Evolutionary conservation across 352 stramenopile species (phyloP).

Genomic region (Phytophthora nicotianae): DNA sequence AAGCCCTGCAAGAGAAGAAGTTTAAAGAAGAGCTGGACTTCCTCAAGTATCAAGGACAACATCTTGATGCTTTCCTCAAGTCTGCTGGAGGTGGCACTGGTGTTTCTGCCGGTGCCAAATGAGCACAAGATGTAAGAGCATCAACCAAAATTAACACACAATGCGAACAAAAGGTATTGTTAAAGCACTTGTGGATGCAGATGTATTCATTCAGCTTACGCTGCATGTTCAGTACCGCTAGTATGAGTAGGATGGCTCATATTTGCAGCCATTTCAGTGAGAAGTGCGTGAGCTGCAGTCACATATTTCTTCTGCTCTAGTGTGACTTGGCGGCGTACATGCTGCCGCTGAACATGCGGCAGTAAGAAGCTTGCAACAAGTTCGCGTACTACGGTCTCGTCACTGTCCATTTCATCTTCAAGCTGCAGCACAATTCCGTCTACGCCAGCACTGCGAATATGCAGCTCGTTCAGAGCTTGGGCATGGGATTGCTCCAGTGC

Average conservation of each 20-base stretch:
- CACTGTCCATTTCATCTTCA: constrained; percentile 50
- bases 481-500: constrained; percentile 53
- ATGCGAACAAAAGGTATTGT: constrained; percentile 9
- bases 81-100: constrained; percentile 63
- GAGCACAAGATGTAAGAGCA: constrained; percentile 5
- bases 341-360: constrained; percentile 72
- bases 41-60: constrained; percentile 95
- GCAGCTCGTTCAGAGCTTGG: constrained; percentile 56
- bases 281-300: constrained; percentile 59
- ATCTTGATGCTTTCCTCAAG: constrained; percentile 95
- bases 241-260: constrained; percentile 20
- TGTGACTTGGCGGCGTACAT: constrained; percentile 60
- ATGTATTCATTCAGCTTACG: constrained; percentile 1
- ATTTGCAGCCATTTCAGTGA: constrained; percentile 46
- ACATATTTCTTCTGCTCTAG: constrained; percentile 74
- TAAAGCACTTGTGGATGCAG: neutral
- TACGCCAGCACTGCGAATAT: constrained; percentile 50
- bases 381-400: constrained; percentile 74
- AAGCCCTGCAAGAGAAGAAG: constrained; percentile 92
- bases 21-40: constrained; percentile 95
- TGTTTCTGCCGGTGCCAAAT: constrained; percentile 19
- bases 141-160: neutral
- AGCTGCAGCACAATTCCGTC: constrained; percentile 58
- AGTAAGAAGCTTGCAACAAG: constrained; percentile 85
- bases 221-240: constrained; percentile 7